Percentiles rank a stretch among this genome's conserved stretches.
Evolutionary conservation across 108 stramenopile species (phyloP).

Genomic region (Chaetoceros muelleri): DNA sequence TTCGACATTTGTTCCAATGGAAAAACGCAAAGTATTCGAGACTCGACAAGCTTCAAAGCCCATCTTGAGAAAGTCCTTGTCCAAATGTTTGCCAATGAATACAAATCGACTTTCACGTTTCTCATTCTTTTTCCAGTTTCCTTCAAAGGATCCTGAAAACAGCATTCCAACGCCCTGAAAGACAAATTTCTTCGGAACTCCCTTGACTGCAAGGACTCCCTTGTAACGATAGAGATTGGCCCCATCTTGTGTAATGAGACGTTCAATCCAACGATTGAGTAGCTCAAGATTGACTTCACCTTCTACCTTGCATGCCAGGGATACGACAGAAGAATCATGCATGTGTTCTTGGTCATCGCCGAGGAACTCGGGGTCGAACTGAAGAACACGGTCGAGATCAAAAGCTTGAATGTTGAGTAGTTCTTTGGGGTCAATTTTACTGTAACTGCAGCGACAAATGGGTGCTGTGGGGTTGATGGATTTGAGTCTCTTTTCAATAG

Average conservation of each 20-base stretch:
- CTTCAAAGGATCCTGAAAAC: slow-evolving; percentile 48
- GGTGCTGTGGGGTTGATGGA: slow-evolving; percentile 49
- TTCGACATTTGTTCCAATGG: slow-evolving; percentile 41
- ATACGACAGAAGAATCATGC: slow-evolving; percentile 65
- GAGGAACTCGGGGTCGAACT: slow-evolving; percentile 82
- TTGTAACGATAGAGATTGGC: slow-evolving; percentile 90
- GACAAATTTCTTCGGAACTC: slow-evolving; percentile 77
- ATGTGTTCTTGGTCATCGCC: slow-evolving; percentile 48
- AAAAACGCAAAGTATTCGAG: slow-evolving; percentile 40
- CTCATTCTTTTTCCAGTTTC: slow-evolving; percentile 35
- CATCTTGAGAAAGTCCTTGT: slow-evolving; percentile 35
- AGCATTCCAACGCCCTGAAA: slow-evolving; percentile 93
- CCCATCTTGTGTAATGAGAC: slow-evolving; percentile 66
- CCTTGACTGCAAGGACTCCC: slow-evolving; percentile 84
- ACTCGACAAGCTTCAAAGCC: slow-evolving; percentile 64
- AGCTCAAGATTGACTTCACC: slow-evolving; percentile 53
- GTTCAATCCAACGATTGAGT: slow-evolving; percentile 53
- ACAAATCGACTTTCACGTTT: slow-evolving; percentile 64
- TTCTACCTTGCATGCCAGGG: slow-evolving; percentile 45
- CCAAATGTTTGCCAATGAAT: slow-evolving; percentile 85
- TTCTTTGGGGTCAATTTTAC: slow-evolving; percentile 46
- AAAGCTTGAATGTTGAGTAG: slow-evolving; percentile 75
- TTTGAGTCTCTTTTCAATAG: slow-evolving; percentile 32
- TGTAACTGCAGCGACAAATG: slow-evolving; percentile 23
- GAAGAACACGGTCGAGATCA: slow-evolving; percentile 62